Base-by-base conservation (phyloP, 352 stramenopile species). In the Globisporangium uncinulatum region DNA sequence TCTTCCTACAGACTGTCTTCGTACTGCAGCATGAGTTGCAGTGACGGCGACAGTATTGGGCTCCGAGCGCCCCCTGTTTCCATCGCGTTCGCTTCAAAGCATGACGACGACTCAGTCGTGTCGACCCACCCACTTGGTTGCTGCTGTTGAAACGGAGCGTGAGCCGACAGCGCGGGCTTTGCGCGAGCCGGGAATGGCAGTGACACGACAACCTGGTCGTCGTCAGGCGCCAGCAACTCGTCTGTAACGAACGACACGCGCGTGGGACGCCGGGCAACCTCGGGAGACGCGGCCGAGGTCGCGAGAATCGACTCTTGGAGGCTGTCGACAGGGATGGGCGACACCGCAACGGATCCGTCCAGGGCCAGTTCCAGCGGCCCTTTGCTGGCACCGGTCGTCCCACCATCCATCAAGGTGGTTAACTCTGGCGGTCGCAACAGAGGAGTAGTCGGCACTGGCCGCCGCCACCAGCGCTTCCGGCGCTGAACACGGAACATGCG, bases 401-500 rank as follows among this genome's bases (percentile, higher is more conserved):
- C 24, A 29, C 24, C 24, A 29, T 29, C 24, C 24, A 29, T 4
- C 24, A 29, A 29, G 24, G 24, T 29, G 24, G 24, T 29, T 4
- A 29, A 29, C 24, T 29, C 24, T 29, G 4, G 24, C 24, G 24
- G 24, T 29, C 24, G 24, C 24, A 29, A 29, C 24, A 29, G 24
- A 29, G 24, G 24, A 29, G 5, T 2, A 39, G 10, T 6, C 34
- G 34, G 7, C 34, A 13, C 41, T 6, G 15, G 7, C 1, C 41
- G 41, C 15, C 41, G 41, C 15, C 24, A 14, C 7, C 54, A 17
- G 1, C 41, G 50, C 44, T 63, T 54, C 2, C 68, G 58, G n/a
- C 70, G 51, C 29, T 61, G 49, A 0, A 86, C 62, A 14, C 80
- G 78, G 15, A 76, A 86, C 76, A 84, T 87, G 15, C 75, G 67